A percentile compares a stretch with the other conserved stretches of the same genome.
Evolutionary conservation across 768 basidiomycete genomes (phyloP).

Genomic region (Paxillus rubicundulus): DNA sequence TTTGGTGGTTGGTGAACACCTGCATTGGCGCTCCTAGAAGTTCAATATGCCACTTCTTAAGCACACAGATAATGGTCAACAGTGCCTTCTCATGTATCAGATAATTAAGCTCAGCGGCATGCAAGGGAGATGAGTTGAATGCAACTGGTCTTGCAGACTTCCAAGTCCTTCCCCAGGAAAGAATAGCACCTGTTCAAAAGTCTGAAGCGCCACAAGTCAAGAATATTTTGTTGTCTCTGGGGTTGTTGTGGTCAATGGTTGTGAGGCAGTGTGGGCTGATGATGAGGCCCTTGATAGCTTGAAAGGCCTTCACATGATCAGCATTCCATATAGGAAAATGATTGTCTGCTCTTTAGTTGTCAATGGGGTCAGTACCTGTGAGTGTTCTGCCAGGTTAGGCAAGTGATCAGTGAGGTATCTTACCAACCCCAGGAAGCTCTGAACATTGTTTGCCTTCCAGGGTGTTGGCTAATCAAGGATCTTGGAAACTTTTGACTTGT

Average conservation of each 20-base stretch:
- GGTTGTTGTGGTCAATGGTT: constrained; percentile 29
- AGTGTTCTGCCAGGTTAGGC: constrained; percentile 15
- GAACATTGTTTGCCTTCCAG: constrained; percentile 10
- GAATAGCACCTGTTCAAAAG: neutral
- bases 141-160: neutral
- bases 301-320: neutral
- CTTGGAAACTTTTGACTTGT: constrained; percentile 21
- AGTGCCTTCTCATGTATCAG: too few species aligned
- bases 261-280: constrained; percentile 27
- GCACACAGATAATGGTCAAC: constrained; percentile 31
- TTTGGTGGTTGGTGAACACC: constrained; percentile 30
- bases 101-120: constrained; percentile 19
- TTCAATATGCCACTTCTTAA: constrained; percentile 31
- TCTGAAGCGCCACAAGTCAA: constrained; percentile 14
- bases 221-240: constrained; percentile 15
- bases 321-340: constrained; percentile 28
- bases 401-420: constrained; percentile 32
- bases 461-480: constrained; percentile 35
- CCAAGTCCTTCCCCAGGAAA: neutral
- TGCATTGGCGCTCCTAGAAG: neutral
- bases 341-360: constrained; percentile 22
- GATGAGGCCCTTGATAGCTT: too few species aligned
- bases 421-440: constrained; percentile 23
- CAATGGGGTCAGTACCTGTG: constrained; percentile 4
- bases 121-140: neutral